A percentile compares a stretch with the other conserved stretches of the same genome.
These are phyloP conservation scores for Cladophialophora carrionii DNA, from an alignment of 2,329 filamentous ascomycete species.

Conservation along the genomic window DNA sequence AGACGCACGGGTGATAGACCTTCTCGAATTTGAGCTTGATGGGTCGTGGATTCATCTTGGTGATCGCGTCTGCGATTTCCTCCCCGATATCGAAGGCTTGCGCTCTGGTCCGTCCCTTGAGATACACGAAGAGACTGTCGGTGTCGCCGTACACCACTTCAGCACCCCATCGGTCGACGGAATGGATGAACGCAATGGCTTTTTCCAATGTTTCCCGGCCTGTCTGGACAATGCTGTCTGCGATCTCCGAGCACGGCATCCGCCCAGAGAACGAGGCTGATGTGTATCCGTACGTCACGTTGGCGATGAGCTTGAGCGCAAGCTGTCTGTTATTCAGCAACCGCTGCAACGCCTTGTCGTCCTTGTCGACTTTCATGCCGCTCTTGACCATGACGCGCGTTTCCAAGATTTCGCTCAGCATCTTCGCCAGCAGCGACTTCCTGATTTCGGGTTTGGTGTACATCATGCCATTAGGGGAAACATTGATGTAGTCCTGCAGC, in stretches of 20 bases:
- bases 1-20: constrained; percentile 91
- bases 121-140: constrained; percentile 87
- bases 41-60: constrained; percentile 84
- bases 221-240: constrained; percentile 96
- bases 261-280: constrained; percentile 95
- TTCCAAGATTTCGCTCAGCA: constrained; percentile 93
- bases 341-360: constrained; percentile 81
- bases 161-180: constrained; percentile 81
- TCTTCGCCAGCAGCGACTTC: constrained; percentile 90
- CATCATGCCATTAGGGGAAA: constrained; percentile 96
- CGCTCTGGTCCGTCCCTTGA: constrained; percentile 82
- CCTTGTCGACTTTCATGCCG: constrained; percentile 91
- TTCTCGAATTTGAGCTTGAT: constrained; percentile 98
- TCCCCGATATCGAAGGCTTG: constrained; percentile 91
- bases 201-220: constrained; percentile 92
- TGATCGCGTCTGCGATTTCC: constrained; percentile 86
- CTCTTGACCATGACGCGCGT: constrained; percentile 97
- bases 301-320: constrained; percentile 93
- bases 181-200: constrained; percentile 89
- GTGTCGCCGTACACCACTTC: constrained; percentile 99
- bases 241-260: constrained; percentile 98
- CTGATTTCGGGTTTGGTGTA: constrained; percentile 83
- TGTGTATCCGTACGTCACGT: constrained; percentile 97
- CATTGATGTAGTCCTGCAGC: constrained; percentile 82
- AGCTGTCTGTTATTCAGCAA: constrained; percentile 92